Evolutionary conservation across 208 protist species (phyloP).

Genomic region (Angomonas ambiguus): DNA sequence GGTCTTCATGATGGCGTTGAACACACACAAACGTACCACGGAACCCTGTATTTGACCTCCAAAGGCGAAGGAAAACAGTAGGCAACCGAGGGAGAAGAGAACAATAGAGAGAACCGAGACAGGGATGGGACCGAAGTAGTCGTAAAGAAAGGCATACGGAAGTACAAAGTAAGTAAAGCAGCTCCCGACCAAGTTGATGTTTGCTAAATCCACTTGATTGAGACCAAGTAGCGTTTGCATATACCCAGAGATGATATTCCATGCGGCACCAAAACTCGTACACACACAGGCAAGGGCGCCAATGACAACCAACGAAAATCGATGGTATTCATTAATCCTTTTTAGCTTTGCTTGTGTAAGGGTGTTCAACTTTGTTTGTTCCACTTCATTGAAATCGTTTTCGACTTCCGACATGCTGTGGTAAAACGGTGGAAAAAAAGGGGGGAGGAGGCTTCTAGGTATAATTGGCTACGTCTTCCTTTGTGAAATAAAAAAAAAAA

Average conservation of each 20-base stretch:
- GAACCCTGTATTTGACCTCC: constrained; percentile 15
- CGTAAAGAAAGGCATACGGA: background rate
- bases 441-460: background rate
- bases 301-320: constrained; percentile 6
- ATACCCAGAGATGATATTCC: constrained; percentile 30
- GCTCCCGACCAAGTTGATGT: constrained; percentile 17
- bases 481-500: background rate
- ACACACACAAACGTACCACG: constrained; percentile 14
- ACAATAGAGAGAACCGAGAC: background rate
- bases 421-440: background rate
- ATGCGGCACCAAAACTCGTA: constrained; percentile 25
- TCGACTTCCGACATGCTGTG: background rate
- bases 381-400: background rate
- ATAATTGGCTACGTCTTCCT: background rate
- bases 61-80: background rate
- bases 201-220: constrained; percentile 22
- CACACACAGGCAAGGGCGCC: constrained; percentile 25
- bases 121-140: constrained; percentile 3
- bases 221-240: constrained; percentile 30
- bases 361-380: constrained; percentile 6
- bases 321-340: constrained; percentile 12
- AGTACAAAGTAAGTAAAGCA: constrained; percentile 1
- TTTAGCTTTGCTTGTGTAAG: constrained; percentile 8
- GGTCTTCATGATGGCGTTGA: constrained; percentile 20
- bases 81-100: background rate